Evolutionary conservation across 768 basidiomycete genomes (phyloP), one percentile per base, ranked within the genome.

Genomic region (Tephrocybe sp.): DNA sequence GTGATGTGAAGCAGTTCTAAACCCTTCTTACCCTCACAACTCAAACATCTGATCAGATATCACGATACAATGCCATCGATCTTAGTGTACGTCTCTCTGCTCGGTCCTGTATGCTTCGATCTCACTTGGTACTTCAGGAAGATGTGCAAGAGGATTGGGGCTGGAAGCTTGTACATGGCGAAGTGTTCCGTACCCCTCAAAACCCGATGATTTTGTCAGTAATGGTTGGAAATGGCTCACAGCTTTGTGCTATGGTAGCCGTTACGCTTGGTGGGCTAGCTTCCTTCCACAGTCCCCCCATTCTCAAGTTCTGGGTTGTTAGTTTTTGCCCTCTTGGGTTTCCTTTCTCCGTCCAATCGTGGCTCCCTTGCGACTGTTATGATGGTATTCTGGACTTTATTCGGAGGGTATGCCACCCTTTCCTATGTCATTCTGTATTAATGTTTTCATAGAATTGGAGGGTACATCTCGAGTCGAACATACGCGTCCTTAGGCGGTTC

Each of bases 131-230:
- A 16, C 50, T 15, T 55, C 37, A 92, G 89, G 93, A 96, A 62
- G 93, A 96, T 60, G 89, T 97, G 2, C 92, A 95, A 67, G 96
- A 98, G 71, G 96, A 98, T 59, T 96, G 87, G 81, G 96, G 96
- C 1, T 98, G 96, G 96, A 98, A 98, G 63, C 80, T 98, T 15
- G 85, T 98, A 19, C 93, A 97, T 58, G 94, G 93, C 18, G 96
- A 98, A 68, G 91, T 98, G 15, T 98, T 98, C 76, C 82, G 96
- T 18, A 74, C 86, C 1, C 96, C 96, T 1, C 70, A 71, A 37
- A 78, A 86, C 45, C 83, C 92, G 0, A 82, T 94, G 77, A 55
- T 87, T 7, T 71, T 98, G 7, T 86, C 92, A 3, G 80, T 93
- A 30, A 78, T 94, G 69, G 84, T 89, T n/a, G 96, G 96, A 9